phyloP scores from a whole-genome alignment of 2,329 filamentous ascomycete species.

The Mycosphaerella sp. region DNA sequence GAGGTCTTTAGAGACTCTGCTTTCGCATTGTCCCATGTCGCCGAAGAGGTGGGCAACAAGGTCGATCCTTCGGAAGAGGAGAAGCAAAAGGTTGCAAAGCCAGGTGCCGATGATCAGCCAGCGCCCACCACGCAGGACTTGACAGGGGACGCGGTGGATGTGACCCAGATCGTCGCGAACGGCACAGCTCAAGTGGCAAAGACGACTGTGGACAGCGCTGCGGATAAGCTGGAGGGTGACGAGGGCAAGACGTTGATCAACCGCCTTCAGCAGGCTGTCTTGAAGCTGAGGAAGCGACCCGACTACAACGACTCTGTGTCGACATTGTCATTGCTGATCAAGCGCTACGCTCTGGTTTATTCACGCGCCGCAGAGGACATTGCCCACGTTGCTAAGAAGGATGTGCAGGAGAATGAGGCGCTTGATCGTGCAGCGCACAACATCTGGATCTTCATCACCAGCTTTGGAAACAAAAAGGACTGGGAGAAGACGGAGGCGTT shows the following conservation, averaged over 20 bases:
- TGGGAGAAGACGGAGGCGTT: slow-evolving; percentile 69
- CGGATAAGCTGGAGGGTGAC: slow-evolving; percentile 64
- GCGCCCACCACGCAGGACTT: slow-evolving; percentile 58
- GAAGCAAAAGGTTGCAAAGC: slow-evolving; percentile 48
- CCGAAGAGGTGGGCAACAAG: slow-evolving; percentile 65
- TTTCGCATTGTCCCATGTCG: slow-evolving; percentile 67
- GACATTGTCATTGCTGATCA: slow-evolving; percentile 65
- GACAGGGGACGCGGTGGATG: slow-evolving; percentile 41
- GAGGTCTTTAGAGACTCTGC: slow-evolving; percentile 86
- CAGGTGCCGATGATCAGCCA: slow-evolving; percentile 45
- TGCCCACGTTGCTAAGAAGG: slow-evolving; percentile 59
- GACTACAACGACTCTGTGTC: slow-evolving; percentile 87
- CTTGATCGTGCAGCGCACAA: slow-evolving; percentile 69
- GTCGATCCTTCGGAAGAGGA: slow-evolving; percentile 63
- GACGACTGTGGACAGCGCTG: slow-evolving; percentile 63
- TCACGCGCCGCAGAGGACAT: slow-evolving; percentile 65
- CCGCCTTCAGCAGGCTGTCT: slow-evolving; percentile 68
- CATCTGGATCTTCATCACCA: slow-evolving; percentile 72
- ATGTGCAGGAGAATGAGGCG: slow-evolving; percentile 65
- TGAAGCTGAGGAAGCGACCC: slow-evolving; percentile 64
- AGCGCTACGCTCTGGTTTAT: slow-evolving; percentile 72
- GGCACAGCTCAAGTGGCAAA: slow-evolving; percentile 43
- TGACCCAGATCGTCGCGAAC: slow-evolving; percentile 41
- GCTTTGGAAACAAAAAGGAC: slow-evolving; percentile 65
- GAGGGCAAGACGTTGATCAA: slow-evolving; percentile 67